Evolutionary conservation across 768 basidiomycete genomes (phyloP), one percentile per base, ranked within the genome.

Genomic region (Peribolospora baueri): DNA sequence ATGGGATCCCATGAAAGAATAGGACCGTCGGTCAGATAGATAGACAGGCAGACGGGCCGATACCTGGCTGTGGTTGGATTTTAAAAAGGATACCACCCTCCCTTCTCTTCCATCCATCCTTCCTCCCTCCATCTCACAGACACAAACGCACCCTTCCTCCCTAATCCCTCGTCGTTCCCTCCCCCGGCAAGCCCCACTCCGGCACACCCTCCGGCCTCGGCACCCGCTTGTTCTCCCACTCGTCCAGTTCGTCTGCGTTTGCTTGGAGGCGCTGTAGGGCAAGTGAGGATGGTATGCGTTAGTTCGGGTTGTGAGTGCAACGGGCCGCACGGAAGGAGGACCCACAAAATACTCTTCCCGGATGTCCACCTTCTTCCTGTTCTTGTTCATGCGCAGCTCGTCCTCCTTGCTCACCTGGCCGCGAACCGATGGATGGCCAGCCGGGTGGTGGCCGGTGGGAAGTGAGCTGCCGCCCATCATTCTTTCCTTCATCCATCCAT

Each of bases 261-360:
- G 78, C 74, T 62, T 73, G 80, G 60, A 85, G 68, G 61, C 79
- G 78, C 84, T 82, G 63, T 11, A 41, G 50, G 5, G 53, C n/a
- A 14, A 49, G 40, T 7, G 48, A 46, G 36, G 48, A 49, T 25
- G 25, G 25, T 25, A 25, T 25, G 25, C 25, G 25, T 25, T 10
- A 50, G 52, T 41, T 46, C 38, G 7, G 36, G 36, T 38, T 36
- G 42, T 55, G 42, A 48, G 55, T 43, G 49, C 36, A 25, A 14
- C 49, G 47, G 5, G 50, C 46, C 11, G 51, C 47, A 40, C 45
- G 53, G 49, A 57, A 10, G 25, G n/a, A 39, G 10, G 5, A 78
- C 86, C 68, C 69, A 93, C 90, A 65, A 81, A 95, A 67, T 97
- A 98, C 65, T 93, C 90, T 65, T 95, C 91, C 54, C 85, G 72